Conservation (phyloP, 176 grass and related monocot species). For the Juncus effusus region DNA sequence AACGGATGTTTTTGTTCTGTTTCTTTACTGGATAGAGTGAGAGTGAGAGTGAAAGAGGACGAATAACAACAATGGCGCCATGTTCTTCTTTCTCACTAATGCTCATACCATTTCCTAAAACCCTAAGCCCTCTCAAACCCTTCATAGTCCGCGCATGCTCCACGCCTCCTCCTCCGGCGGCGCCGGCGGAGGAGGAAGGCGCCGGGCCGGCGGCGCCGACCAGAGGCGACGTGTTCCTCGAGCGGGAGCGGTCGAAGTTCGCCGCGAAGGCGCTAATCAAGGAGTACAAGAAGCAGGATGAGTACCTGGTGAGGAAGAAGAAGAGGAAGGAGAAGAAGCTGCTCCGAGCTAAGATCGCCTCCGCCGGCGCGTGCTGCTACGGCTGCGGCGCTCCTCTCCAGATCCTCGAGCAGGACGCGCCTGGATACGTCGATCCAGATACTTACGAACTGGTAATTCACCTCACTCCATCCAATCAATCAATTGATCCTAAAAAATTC, state of each 20-base stretch:
- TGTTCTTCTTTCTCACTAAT: conserved; percentile 36
- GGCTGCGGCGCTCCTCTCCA: conserved; percentile 90
- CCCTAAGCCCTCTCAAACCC: conserved; percentile 6
- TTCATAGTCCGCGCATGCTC: conserved; percentile 1
- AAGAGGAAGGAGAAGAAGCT: conserved; percentile 47
- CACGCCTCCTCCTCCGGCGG: not conserved
- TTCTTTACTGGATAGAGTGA: not conserved
- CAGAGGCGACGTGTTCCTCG: conserved; percentile 60
- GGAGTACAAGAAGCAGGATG: conserved; percentile 31
- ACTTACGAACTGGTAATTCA: conserved; percentile 65
- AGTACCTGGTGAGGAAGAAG: conserved; percentile 36
- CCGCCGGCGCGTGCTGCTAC: conserved; percentile 64
- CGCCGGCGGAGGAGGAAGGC: conserved; percentile 29
- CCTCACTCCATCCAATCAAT: too few species aligned
- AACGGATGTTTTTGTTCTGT: not conserved
- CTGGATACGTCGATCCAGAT: conserved; percentile 55
- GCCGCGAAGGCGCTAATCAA: conserved; percentile 34
- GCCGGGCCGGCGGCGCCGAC: conserved; percentile 50
- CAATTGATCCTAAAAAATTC: too few species aligned
- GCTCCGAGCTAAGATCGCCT: conserved; percentile 28
- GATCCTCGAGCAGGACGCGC: conserved; percentile 54
- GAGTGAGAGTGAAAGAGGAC: not conserved
- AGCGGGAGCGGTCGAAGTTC: conserved; percentile 39
- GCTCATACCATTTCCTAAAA: conserved; percentile 39
- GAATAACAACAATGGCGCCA: conserved; percentile 26